Percentiles rank a stretch among this genome's conserved stretches.
Conservation (phyloP, 2,329 filamentous ascomycete species). For the Claviceps cyperi region DNA sequence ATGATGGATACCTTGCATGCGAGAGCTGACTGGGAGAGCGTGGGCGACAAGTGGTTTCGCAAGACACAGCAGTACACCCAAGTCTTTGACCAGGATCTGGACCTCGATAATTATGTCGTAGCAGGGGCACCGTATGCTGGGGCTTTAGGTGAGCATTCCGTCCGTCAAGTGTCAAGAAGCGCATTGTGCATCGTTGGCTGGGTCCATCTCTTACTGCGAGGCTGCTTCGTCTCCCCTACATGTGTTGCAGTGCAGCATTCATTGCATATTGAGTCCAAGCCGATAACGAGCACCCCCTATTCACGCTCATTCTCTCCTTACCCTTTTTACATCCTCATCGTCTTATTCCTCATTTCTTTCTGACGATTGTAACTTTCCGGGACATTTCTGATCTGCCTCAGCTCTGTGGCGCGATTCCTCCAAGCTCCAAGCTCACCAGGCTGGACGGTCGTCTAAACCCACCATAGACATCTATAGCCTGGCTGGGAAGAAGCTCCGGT, state of each 20-base stretch:
- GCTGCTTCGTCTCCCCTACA: not conserved
- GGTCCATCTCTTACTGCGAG: not conserved
- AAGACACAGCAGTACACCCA: constrained; percentile 87
- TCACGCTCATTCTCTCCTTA: not conserved
- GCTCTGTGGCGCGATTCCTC: constrained; percentile 79
- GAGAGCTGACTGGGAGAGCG: constrained; percentile 84
- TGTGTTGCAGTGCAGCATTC: too few relatives aligned
- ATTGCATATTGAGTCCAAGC: too few relatives aligned
- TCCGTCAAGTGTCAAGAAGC: not conserved
- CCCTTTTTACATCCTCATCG: not conserved
- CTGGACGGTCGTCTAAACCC: constrained; percentile 56
- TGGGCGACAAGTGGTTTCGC: constrained; percentile 89
- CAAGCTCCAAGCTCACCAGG: constrained; percentile 68
- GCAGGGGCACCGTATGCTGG: constrained; percentile 86
- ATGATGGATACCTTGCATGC: constrained; percentile 47
- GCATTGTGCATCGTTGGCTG: not conserved
- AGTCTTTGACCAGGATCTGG: constrained; percentile 83
- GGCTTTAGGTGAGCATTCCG: constrained; percentile 57
- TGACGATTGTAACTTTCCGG: not conserved
- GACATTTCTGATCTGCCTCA: constrained; percentile 21
- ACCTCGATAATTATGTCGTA: constrained; percentile 88
- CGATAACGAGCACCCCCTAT: too few relatives aligned
- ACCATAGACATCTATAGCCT: constrained; percentile 91
- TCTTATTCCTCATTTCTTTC: not conserved
- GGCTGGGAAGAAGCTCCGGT: constrained; percentile 73